Evolutionary conservation across 1,284 basidiomycete species (phyloP).

Genomic region (Boletus sp.): DNA sequence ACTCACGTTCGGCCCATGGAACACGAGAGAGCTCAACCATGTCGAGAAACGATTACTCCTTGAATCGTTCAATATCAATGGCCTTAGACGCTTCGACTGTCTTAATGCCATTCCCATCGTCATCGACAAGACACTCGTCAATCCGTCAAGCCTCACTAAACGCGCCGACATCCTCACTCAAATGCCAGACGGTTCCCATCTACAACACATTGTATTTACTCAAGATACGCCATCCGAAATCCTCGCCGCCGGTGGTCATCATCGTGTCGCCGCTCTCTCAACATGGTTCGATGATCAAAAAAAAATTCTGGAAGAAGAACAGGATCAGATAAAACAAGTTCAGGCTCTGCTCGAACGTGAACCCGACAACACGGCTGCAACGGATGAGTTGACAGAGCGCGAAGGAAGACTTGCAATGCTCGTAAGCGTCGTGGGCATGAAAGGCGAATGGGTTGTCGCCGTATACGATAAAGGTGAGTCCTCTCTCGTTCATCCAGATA

Average conservation of each 20-base stretch:
- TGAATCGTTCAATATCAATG: neutral
- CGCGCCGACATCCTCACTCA: neutral
- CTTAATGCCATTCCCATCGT: neutral
- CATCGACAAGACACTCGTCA: neutral
- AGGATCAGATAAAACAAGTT: too few species aligned
- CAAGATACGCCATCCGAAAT: neutral
- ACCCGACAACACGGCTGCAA: too few species aligned
- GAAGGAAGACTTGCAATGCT: too few species aligned
- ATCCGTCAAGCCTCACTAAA: neutral
- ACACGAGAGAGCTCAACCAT: neutral
- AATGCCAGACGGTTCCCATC: neutral
- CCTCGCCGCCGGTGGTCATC: neutral
- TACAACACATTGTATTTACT: neutral
- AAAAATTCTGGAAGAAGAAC: too few species aligned
- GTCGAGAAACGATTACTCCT: neutral
- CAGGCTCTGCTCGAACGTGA: too few species aligned
- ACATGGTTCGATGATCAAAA: neutral
- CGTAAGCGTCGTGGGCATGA: neutral
- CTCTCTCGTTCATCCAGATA: too few species aligned
- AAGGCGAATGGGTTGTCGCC: neutral
- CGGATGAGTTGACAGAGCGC: too few species aligned
- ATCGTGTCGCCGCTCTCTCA: neutral
- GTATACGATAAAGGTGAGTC: neutral
- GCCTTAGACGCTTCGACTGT: neutral
- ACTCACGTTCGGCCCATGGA: neutral